These are phyloP conservation scores for Fusarium acutatum DNA, from an alignment of 2,329 filamentous ascomycete genomes.

Conservation along the genomic window DNA sequence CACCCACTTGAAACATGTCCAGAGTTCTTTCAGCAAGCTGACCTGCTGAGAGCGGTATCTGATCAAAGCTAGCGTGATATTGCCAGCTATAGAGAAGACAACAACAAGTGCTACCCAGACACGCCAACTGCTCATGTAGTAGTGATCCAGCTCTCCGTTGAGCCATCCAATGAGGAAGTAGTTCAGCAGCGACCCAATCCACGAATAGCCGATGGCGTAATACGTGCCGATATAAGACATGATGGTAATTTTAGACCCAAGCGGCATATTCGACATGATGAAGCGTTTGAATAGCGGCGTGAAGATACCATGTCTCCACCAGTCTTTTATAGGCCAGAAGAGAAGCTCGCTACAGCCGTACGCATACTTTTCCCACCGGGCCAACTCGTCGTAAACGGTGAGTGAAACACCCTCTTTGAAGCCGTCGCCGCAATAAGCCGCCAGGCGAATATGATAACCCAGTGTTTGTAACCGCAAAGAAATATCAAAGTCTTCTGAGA, in stretches of 20 bases:
- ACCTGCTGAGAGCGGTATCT: background rate
- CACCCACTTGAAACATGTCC: constrained; percentile 33
- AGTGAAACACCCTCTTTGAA: constrained; percentile 79
- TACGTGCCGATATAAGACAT: constrained; percentile 42
- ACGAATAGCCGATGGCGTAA: constrained; percentile 68
- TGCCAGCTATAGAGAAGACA: constrained; percentile 29
- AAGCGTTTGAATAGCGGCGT: background rate
- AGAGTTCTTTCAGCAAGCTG: constrained; percentile 21
- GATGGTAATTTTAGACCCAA: constrained; percentile 36
- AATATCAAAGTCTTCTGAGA: constrained; percentile 77
- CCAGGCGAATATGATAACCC: constrained; percentile 75
- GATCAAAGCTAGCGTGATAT: constrained; percentile 22
- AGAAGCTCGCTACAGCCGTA: constrained; percentile 76
- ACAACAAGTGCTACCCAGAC: constrained; percentile 60
- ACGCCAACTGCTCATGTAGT: constrained; percentile 72
- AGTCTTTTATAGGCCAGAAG: constrained; percentile 67
- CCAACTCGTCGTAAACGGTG: constrained; percentile 76
- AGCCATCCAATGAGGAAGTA: constrained; percentile 76
- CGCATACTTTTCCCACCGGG: constrained; percentile 77
- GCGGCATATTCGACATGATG: background rate
- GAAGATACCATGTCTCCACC: background rate
- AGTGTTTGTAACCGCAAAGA: constrained; percentile 73
- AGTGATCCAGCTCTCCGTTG: constrained; percentile 71
- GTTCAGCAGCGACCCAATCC: constrained; percentile 70
- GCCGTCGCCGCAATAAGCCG: constrained; percentile 71